Conservation (phyloP, 1,139 yeast species). For the Wickerhamomyces sp. region DNA sequence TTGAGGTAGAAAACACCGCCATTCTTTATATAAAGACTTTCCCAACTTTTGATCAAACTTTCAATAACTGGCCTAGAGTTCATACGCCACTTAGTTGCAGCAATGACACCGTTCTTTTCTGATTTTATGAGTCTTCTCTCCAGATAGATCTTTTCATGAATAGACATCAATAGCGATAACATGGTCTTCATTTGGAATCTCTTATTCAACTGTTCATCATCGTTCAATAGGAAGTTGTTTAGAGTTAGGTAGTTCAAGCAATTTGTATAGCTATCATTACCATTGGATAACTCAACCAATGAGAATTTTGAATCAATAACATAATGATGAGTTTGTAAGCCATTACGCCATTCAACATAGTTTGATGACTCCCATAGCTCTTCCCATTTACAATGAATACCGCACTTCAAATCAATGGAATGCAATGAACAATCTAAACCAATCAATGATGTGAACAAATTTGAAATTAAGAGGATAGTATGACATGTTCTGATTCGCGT, state of each 20-base stretch:
- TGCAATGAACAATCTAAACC: constrained; percentile 57
- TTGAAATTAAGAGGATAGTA: constrained; percentile 68
- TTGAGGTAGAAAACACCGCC: constrained; percentile 58
- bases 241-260: constrained; percentile 45
- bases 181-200: constrained; percentile 53
- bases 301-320: constrained; percentile 43
- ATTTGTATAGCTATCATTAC: constrained; percentile 45
- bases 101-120: constrained; percentile 32
- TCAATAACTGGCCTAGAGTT: constrained; percentile 53
- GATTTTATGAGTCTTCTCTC: constrained; percentile 37
- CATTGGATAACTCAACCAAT: constrained; percentile 55
- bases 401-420: constrained; percentile 63
- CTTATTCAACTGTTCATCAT: constrained; percentile 32
- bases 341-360: constrained; percentile 52
- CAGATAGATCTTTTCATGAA: constrained; percentile 64
- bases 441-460: constrained; percentile 62
- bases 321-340: constrained; percentile 31
- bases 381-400: constrained; percentile 69
- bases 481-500: constrained; percentile 84
- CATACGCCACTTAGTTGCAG: constrained; percentile 56
- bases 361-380: constrained; percentile 62
- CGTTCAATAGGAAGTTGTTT: constrained; percentile 34
- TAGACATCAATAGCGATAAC: constrained; percentile 61
- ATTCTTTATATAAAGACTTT: constrained; percentile 50
- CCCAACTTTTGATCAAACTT: constrained; percentile 59